Evolutionary conservation across 2,329 filamentous ascomycete species (phyloP).

Genomic region (Colletotrichum cereale): DNA sequence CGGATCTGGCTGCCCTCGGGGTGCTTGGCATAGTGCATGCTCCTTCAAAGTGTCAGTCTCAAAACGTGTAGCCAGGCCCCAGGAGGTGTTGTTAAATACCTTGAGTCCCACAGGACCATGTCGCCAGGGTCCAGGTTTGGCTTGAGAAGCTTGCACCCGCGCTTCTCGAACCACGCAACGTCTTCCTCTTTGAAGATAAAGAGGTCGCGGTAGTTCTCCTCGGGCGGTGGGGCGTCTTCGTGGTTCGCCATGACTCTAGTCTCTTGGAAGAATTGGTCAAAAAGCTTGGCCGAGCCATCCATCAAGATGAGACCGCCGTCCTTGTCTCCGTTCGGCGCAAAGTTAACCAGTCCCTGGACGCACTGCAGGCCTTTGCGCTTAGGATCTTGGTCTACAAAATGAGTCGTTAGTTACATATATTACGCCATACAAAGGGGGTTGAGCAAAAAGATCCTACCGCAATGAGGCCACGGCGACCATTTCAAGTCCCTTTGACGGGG

Average conservation of each 20-base stretch:
- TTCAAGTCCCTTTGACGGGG: slow-evolving; percentile 45
- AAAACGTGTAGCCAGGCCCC: not conserved
- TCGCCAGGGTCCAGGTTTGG: slow-evolving; percentile 42
- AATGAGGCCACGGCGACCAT: slow-evolving; percentile 30
- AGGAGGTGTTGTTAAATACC: not conserved
- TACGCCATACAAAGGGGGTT: fast-evolving
- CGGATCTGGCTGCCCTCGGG: slow-evolving; percentile 52
- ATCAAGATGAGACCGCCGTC: slow-evolving; percentile 61
- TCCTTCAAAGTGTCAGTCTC: not conserved
- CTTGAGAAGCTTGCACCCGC: slow-evolving; percentile 39
- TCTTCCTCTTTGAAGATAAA: slow-evolving; percentile 58
- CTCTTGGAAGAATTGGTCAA: slow-evolving; percentile 57
- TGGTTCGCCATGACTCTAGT: slow-evolving; percentile 41
- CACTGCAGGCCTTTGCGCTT: slow-evolving; percentile 45
- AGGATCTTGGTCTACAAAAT: slow-evolving; percentile 50
- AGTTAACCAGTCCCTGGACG: slow-evolving; percentile 60
- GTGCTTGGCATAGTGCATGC: slow-evolving; percentile 44
- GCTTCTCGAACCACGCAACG: slow-evolving; percentile 42
- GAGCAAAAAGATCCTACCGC: not conserved
- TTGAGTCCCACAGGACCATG: slow-evolving; percentile 52
- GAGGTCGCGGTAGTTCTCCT: slow-evolving; percentile 47
- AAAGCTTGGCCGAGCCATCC: slow-evolving; percentile 56
- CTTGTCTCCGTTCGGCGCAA: slow-evolving; percentile 57
- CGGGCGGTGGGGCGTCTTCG: slow-evolving; percentile 42
- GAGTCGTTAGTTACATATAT: not conserved